These are phyloP conservation scores for Stereum hirsutum DNA, from an alignment of 1,284 basidiomycete genomes.

Conservation along the genomic window DNA sequence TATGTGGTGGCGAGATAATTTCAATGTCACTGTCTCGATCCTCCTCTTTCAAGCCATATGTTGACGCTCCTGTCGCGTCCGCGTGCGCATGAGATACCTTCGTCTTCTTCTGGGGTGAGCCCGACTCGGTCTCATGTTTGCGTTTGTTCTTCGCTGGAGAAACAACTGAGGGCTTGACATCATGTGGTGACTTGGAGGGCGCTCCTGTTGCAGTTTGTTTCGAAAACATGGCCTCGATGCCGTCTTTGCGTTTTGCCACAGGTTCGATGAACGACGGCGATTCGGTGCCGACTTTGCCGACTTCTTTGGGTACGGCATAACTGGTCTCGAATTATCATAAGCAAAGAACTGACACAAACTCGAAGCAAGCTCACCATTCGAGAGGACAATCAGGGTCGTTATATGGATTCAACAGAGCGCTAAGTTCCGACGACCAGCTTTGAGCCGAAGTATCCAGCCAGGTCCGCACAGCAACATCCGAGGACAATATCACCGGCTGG, in stretches of 20 bases:
- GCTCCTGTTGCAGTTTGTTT: constrained; percentile 33
- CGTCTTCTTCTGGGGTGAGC: no score
- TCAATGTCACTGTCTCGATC: no score
- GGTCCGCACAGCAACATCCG: constrained; percentile 43
- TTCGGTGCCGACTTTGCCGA: constrained; percentile 85
- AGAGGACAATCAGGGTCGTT: constrained; percentile 43
- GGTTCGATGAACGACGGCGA: constrained; percentile 80
- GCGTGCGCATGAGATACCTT: no score
- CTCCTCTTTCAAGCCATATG: no score
- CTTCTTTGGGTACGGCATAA: constrained; percentile 84
- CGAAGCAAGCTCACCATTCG: constrained; percentile 46
- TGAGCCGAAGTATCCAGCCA: constrained; percentile 78
- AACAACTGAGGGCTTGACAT: no score
- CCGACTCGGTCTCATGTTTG: no score
- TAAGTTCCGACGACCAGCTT: constrained; percentile 53
- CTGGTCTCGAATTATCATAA: constrained; percentile 24
- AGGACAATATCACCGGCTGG: constrained; percentile 82
- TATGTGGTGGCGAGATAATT: no score
- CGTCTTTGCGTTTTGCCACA: constrained; percentile 72
- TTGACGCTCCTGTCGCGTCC: no score
- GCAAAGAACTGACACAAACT: constrained; percentile 4
- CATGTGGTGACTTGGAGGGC: constrained; percentile 15
- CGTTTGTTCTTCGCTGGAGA: no score
- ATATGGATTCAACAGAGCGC: constrained; percentile 61
- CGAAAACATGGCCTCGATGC: constrained; percentile 82